These are phyloP conservation scores for Psilocybe tampanensis DNA, from an alignment of 768 basidiomycete genomes.

Conservation along the genomic window DNA sequence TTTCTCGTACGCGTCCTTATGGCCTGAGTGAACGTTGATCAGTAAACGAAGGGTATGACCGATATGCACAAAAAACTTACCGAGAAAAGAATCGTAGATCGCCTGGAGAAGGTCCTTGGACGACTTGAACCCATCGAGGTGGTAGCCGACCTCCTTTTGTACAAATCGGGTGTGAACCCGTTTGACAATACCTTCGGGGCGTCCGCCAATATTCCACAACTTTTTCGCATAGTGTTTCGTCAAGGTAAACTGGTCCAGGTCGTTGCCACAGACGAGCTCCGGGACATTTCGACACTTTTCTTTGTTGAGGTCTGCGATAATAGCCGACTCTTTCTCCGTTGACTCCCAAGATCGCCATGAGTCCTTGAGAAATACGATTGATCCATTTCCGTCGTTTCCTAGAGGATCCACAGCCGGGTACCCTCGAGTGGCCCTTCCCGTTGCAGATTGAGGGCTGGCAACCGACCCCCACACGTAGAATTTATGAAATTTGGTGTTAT, in stretches of 20 bases:
- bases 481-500: constrained; percentile 10
- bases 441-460: constrained; percentile 16
- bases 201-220: constrained; percentile 14
- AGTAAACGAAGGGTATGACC: background rate
- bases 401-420: constrained; percentile 18
- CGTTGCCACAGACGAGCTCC: constrained; percentile 27
- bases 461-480: constrained; percentile 16
- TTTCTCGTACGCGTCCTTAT: background rate
- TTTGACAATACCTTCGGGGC: background rate
- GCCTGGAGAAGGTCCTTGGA: background rate
- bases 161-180: constrained; percentile 17
- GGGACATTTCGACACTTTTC: constrained; percentile 25
- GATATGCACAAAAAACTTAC: background rate
- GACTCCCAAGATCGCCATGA: constrained; percentile 23
- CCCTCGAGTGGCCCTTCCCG: constrained; percentile 24
- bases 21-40: background rate
- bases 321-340: constrained; percentile 21
- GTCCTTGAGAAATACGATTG: constrained; percentile 32
- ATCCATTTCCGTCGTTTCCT: background rate
- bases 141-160: background rate
- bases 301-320: constrained; percentile 19
- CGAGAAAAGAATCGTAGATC: background rate
- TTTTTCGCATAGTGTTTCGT: constrained; percentile 9
- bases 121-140: background rate
- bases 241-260: constrained; percentile 24